These are phyloP conservation scores for Candida sphagnicola DNA, from an alignment of 805 yeast genomes.

Conservation along the genomic window DNA sequence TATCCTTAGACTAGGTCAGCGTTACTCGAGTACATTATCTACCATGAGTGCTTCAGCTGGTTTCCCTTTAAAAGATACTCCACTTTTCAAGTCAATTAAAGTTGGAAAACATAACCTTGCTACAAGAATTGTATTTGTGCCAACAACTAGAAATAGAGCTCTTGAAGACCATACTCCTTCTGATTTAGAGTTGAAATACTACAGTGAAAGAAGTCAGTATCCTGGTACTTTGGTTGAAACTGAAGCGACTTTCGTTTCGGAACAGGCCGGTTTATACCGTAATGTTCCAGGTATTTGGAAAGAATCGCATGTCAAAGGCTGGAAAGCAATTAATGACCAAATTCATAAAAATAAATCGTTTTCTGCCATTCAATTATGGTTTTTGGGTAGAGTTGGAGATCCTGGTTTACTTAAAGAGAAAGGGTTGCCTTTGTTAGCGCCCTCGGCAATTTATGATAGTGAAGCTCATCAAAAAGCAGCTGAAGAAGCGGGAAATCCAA, in stretches of 20 bases:
- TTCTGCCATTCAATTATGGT: slow-evolving; percentile 50
- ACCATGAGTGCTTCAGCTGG: slow-evolving; percentile 4
- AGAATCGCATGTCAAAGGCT: slow-evolving; percentile 42
- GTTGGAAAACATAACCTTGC: slow-evolving; percentile 23
- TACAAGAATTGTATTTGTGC: slow-evolving; percentile 19
- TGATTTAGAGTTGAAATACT: slow-evolving; percentile 22
- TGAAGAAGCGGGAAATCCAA: slow-evolving; percentile 12
- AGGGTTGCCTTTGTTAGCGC: slow-evolving; percentile 14
- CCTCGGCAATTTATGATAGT: slow-evolving; percentile 12
- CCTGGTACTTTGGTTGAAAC: slow-evolving; percentile 27
- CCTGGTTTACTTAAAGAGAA: slow-evolving; percentile 18
- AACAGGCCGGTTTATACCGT: slow-evolving; percentile 34
- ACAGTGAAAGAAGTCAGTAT: slow-evolving; percentile 22
- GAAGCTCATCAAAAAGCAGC: slow-evolving; percentile 12
- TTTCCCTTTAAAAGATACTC: slow-evolving; percentile 13
- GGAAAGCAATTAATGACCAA: slow-evolving; percentile 44
- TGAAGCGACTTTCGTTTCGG: slow-evolving; percentile 28
- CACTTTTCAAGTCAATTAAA: slow-evolving; percentile 25
- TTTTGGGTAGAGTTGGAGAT: slow-evolving; percentile 40
- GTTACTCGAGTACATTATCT: too few species aligned
- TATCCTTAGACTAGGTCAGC: too few species aligned
- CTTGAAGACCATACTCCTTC: slow-evolving; percentile 21
- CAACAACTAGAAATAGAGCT: slow-evolving; percentile 23
- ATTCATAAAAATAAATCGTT: slow-evolving; percentile 44
- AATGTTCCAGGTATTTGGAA: slow-evolving; percentile 48